Evolutionary conservation across 2,329 filamentous ascomycete species (phyloP).

Genomic region (Botrytis pseudocinerea): DNA sequence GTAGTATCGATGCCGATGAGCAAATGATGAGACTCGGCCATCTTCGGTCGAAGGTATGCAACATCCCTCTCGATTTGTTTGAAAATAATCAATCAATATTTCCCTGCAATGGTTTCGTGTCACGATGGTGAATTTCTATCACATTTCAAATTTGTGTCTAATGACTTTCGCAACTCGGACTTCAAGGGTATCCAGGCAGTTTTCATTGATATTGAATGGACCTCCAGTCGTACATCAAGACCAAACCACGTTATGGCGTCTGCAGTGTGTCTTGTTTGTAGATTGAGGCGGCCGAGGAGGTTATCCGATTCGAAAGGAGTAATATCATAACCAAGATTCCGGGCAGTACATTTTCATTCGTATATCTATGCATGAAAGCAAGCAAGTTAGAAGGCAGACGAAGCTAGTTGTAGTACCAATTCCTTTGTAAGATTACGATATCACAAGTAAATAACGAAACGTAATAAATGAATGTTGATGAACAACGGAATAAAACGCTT

Average conservation of each 20-base stretch:
- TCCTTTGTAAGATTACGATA: not conserved
- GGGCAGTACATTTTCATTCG: conserved; percentile 11
- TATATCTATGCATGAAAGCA: conserved; percentile 3
- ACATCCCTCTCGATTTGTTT: conserved; percentile 19
- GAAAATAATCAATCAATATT: conserved; percentile 24
- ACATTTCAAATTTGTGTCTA: conserved; percentile 4
- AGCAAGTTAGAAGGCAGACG: not conserved
- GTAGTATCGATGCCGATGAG: conserved; percentile 10
- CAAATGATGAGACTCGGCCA: conserved; percentile 23
- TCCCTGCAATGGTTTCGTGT: conserved; percentile 9
- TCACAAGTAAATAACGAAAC: conserved; percentile 5
- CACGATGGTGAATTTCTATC: conserved; percentile 14
- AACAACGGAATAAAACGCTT: conserved; percentile 15
- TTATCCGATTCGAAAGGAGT: conserved; percentile 5
- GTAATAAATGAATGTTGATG: conserved; percentile 14
- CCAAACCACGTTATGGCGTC: conserved; percentile 14
- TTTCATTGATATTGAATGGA: not conserved
- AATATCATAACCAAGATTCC: conserved; percentile 16
- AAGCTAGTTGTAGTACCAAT: not conserved
- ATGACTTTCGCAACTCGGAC: not conserved
- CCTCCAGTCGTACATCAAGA: not conserved
- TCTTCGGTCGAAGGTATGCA: conserved; percentile 22
- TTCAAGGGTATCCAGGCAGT: not conserved
- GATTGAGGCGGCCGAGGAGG: conserved; percentile 15
- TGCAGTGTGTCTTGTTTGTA: conserved; percentile 9